A percentile compares a stretch with the other conserved stretches of the same genome.
These are phyloP conservation scores for Cerioporus squamosus DNA, from an alignment of 1,284 basidiomycete genomes.

Conservation along the genomic window DNA sequence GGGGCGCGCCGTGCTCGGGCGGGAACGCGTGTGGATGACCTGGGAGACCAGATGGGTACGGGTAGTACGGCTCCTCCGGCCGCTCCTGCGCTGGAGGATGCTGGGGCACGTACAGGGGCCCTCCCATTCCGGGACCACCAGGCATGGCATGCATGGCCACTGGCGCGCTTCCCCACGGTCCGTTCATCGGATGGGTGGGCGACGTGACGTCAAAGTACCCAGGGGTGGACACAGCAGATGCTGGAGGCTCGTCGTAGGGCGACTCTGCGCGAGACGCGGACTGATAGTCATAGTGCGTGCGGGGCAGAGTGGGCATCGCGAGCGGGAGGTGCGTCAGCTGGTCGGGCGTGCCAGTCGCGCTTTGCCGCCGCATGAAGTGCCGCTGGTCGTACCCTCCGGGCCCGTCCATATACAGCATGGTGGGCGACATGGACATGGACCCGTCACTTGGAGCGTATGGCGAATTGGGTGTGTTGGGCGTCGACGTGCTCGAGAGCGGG, in stretches of 20 bases:
- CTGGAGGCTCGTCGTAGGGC: conserved; percentile 17
- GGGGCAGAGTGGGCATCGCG: conserved; percentile 17
- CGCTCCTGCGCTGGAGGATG: conserved; percentile 3
- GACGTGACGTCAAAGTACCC: conserved; percentile 10
- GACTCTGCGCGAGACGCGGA: conserved; percentile 10
- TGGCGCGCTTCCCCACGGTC: neutral
- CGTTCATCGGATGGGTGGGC: conserved; percentile 3
- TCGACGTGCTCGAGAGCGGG: conserved; percentile 21
- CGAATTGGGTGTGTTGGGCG: conserved; percentile 8
- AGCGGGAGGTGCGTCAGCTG: conserved; percentile 20
- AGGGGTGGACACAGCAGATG: conserved; percentile 10
- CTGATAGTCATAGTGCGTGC: conserved; percentile 16
- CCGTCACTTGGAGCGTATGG: conserved; percentile 11
- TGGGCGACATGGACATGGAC: conserved; percentile 7
- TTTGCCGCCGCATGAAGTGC: conserved; percentile 1
- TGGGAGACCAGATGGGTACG: conserved; percentile 3
- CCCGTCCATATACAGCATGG: conserved; percentile 6
- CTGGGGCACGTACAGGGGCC: neutral
- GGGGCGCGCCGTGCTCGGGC: conserved; percentile 1
- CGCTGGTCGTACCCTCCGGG: neutral
- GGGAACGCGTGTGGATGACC: conserved; percentile 5
- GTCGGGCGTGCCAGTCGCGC: conserved; percentile 6
- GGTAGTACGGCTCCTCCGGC: conserved; percentile 16
- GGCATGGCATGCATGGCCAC: neutral
- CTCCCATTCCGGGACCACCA: neutral